Evolutionary conservation across 2,329 filamentous ascomycete species (phyloP), one percentile per base, ranked within the genome.

Genomic region (Aspergillus fumigatus): DNA sequence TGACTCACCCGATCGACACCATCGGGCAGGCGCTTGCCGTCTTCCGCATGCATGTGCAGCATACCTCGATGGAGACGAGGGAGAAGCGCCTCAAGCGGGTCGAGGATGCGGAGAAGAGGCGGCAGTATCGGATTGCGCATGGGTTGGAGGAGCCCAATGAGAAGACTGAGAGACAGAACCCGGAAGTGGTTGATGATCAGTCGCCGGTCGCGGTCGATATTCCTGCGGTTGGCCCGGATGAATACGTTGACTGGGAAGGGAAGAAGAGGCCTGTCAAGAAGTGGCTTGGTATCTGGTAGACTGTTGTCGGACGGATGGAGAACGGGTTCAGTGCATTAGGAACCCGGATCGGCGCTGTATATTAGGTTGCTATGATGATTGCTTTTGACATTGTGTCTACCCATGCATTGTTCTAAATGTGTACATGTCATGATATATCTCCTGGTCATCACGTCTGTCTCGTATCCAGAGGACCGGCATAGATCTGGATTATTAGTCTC

Each of bases 81-180:
- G 89, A 92, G 74, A 85, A 86, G 76, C 84, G 92, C 54, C 84
- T 85, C 67, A 82, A 82, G 68, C 86, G 86, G 63, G 81, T 91
- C 55, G 91, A 96, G 64, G 94, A 99, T 76, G 88, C 94, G 27
- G 84, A 88, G 73, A 96, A 97, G 84, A 83, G 93, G 67, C 84
- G 84, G 59, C 86, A 89, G 73, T 99, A 91, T 76, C 86, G 92
- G 67, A 87, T 90, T 75, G 90, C 88, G 59, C 91, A 96, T 79
- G 92, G 91, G 9, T 73, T 96, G 68, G 88, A 92, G 72, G 78
- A 77, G 64, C 70, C 66, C 48, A 72, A 69, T 59, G 71, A 73
- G 38, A 51, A 53, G 57, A 73, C 71, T 29, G 68, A 70, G 54
- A 66, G 70, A 14, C 76, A 77, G 60, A 64, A 65, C 54, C 60